Evolutionary conservation across 2,329 filamentous ascomycete species (phyloP), one percentile per base, ranked within the genome.

Genomic region (Macrophomina phaseolina): DNA sequence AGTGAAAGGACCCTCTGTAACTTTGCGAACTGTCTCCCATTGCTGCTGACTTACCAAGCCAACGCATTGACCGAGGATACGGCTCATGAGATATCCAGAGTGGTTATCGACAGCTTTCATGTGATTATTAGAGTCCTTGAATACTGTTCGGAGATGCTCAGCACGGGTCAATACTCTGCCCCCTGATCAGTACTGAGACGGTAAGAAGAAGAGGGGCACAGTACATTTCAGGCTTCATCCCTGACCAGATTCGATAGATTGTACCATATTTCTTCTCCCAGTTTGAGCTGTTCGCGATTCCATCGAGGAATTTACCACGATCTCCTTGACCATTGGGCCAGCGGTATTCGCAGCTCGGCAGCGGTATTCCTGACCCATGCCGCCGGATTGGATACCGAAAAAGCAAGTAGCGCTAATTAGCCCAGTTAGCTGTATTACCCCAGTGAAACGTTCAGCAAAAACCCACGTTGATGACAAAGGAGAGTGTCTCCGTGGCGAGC

Each of bases 101-200:
- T 84, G 74, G 66, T 81, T 82, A 66, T 77, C 75, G 2, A 67
- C 45, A 2, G 80, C 81, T 68, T 84, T 83, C 23, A 67, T 49
- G 68, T 84, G 82, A 46, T 71, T 75, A 64, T 83, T 74, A 0
- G 82, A 84, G 68, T 84, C 82, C 38, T 72, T 74, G 68, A 82
- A 83, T 5, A 82, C 73, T 0, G 68, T 67, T 67, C 78, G 65
- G 0, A 83, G 64, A 61, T 82, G 70, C 4, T 75, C 69, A 2
- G 80, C 75, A 5, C 69, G 48, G 0, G 76, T 79, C 5, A 82
- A 56, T 2, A 82, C 78, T 12, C 78, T 81, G 55, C 42, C 36
- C 11, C 11, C 11, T 38, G 5, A 11, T 38, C 36, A 38, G 32
- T 16, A 53, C 4, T 11, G 64, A 32, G 23, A 34, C 6, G 23